phyloP scores from a whole-genome alignment of 2,329 filamentous ascomycete species.

The Domatiomyces globalis region DNA sequence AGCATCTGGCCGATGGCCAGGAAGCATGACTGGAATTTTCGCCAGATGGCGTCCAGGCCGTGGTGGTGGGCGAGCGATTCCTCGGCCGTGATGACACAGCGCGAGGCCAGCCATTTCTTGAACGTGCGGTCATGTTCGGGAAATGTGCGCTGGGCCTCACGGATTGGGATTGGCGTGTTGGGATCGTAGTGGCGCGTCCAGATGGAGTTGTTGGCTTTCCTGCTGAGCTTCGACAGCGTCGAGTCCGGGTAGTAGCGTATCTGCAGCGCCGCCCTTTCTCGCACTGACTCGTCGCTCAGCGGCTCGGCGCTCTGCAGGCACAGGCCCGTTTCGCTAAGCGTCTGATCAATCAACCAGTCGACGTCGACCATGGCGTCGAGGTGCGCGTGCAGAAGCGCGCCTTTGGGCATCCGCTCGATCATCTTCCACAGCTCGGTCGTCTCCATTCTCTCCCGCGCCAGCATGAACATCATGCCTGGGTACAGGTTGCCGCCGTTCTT shows the following conservation, averaged over 20 bases:
- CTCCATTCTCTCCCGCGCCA: constrained; percentile 78
- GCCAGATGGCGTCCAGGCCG: constrained; percentile 72
- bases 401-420: constrained; percentile 76
- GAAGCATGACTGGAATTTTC: constrained; percentile 65
- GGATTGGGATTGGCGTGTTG: constrained; percentile 44
- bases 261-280: constrained; percentile 7
- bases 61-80: constrained; percentile 70
- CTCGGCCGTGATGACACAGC: constrained; percentile 55
- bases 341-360: constrained; percentile 60
- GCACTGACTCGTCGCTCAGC: constrained; percentile 11
- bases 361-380: constrained; percentile 84
- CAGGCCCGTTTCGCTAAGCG: constrained; percentile 38
- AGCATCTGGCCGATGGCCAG: constrained; percentile 58
- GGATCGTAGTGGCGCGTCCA: constrained; percentile 54
- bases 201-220: constrained; percentile 29
- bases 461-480: constrained; percentile 85
- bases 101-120: constrained; percentile 58
- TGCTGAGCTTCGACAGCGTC: constrained; percentile 15
- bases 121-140: constrained; percentile 60
- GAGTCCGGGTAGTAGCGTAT: constrained; percentile 15
- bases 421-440: constrained; percentile 73
- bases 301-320: constrained; percentile 10
- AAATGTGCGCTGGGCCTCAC: constrained; percentile 55
- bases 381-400: constrained; percentile 71
- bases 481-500: constrained; percentile 51